phyloP scores from a whole-genome alignment of 495 filamentous ascomycete species.

The Lasiosphaeriaceae sp. region DNA sequence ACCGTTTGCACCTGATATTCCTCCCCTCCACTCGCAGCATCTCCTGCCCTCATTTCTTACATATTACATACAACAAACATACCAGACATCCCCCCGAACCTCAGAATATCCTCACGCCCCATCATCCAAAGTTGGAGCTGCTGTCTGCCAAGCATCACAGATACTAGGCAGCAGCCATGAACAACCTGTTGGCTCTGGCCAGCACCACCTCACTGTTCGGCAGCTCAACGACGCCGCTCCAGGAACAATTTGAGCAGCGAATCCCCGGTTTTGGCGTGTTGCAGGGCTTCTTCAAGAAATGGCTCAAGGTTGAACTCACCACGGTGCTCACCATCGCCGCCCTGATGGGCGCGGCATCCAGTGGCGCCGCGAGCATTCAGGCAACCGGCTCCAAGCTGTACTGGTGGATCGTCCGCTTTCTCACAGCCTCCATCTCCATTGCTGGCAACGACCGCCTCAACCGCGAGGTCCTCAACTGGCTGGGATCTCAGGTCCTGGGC shows the following conservation, averaged over 20 bases:
- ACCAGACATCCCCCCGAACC: no score
- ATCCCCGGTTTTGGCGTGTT: constrained; percentile 24
- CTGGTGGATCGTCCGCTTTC: constrained; percentile 38
- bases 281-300: constrained; percentile 27
- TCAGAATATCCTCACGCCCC: no score
- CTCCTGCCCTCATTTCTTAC: no score
- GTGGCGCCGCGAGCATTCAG: constrained; percentile 20
- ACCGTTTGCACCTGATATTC: no score
- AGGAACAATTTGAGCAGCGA: constrained; percentile 21
- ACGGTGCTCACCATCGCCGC: constrained; percentile 26
- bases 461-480: constrained; percentile 41
- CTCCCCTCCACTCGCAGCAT: no score
- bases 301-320: constrained; percentile 30
- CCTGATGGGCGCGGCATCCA: constrained; percentile 29
- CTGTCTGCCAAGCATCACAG: background rate
- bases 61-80: no score
- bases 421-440: constrained; percentile 40
- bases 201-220: constrained; percentile 22
- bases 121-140: no score
- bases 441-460: constrained; percentile 40
- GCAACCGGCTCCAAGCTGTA: constrained; percentile 27
- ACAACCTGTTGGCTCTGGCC: constrained; percentile 24
- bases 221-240: background rate
- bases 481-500: constrained; percentile 36
- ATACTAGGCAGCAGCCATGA: constrained; percentile 8